These are phyloP conservation scores for Trametes coccinea DNA, from an alignment of 768 basidiomycete species.

Conservation along the genomic window DNA sequence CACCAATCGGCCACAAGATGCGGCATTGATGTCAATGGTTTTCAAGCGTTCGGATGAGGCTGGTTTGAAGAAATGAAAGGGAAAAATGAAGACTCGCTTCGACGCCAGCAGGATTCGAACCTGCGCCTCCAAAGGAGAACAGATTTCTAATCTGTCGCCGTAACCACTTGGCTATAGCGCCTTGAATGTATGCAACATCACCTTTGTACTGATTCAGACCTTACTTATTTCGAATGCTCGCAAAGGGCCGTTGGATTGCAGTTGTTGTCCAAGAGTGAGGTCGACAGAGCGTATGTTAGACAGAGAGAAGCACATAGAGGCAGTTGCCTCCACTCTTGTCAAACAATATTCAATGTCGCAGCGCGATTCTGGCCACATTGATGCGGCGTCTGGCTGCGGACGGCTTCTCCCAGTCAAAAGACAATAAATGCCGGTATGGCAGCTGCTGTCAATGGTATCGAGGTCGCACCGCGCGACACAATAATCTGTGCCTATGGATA, in stretches of 20 bases:
- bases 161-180: constrained; percentile 83
- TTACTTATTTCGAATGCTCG: too few species aligned
- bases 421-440: not conserved
- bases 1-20: too few species aligned
- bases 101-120: constrained; percentile 49
- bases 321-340: too few species aligned
- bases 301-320: too few species aligned
- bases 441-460: not conserved
- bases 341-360: too few species aligned
- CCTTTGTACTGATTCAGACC: not conserved
- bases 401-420: too few species aligned
- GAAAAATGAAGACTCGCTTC: constrained; percentile 4
- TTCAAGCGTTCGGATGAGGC: not conserved
- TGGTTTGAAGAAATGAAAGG: not conserved
- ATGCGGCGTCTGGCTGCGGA: too few species aligned
- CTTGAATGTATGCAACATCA: constrained; percentile 24
- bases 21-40: too few species aligned
- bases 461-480: constrained; percentile 6
- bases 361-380: too few species aligned
- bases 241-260: too few species aligned
- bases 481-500: constrained; percentile 13
- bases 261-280: too few species aligned
- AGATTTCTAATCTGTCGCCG: constrained; percentile 72
- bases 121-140: constrained; percentile 41
- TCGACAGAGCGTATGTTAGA: too few species aligned